Base-by-base conservation (phyloP, 129 eudicot genomes). In the Centella asiatica region DNA sequence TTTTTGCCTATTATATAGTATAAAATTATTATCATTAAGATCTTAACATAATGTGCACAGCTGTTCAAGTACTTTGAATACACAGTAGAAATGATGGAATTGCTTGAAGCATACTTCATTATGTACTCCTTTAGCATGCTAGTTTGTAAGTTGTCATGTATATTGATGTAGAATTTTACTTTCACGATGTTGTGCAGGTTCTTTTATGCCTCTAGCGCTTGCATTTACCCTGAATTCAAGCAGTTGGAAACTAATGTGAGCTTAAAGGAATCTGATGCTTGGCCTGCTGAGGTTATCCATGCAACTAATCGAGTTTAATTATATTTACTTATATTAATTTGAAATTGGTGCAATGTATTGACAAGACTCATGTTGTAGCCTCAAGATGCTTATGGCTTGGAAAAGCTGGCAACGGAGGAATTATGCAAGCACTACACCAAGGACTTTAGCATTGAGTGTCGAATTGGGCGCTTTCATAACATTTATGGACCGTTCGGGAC, bases 381-480 rank as follows among this genome's bases (percentile, higher is more conserved):
- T 60, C 99, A 93, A 93, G 99, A 93, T 80, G 99, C 99, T 4
- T 93, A 93, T 53, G 99, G 99, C 33, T 69, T 93, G 70, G 99
- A 93, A 74, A 93, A 93, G 52, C 80, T 87, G 52, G 99, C 99
- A 24, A 85, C 96, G 0, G 99, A 93, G 77, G 99, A 93, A 74
- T 64, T 93, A 59, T 93, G 99, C 80, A 85, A 81, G 66, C 99
- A 93, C 69, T 93, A 93, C 86, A 93, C 86, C 78, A 93, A 87
- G 71, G 99, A 93, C 73, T 93, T 93, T 52, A 93, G 95, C 64
- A 88, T 93, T 18, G 99, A 88, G 62, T 93, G 99, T 76, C 74
- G 99, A 27, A 78, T 93, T 60, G 99, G 99, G 67, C 81, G 99
- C 70, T 93, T 93, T 68, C 99, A 93, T 68, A 87, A 93, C 77